Evolutionary conservation across 768 basidiomycete species (phyloP), one percentile per base, ranked within the genome.

Genomic region (Lepiota subincarnata): DNA sequence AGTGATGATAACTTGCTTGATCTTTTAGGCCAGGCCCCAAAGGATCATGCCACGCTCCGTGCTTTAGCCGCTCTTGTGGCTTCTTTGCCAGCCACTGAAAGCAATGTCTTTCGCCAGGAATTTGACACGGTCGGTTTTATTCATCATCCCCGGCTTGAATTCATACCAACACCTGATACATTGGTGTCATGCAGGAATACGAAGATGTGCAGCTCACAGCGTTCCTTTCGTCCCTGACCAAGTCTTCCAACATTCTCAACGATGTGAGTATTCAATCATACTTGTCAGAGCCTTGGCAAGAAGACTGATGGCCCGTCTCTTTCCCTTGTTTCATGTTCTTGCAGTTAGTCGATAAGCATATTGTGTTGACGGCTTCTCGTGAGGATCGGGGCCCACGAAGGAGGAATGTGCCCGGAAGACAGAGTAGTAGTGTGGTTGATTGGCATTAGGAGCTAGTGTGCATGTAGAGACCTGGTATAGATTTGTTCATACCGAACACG

Each of bases 171-270:
- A 31, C 13, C 34, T 16, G 31, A 11, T 31, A 11, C 10, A 31
- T 31, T 31, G 31, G 40, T 19, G 28, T 48, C 40, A 24, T 48
- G 19, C 60, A 97, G 93, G 96, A 99, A 81, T 92, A 95, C 68
- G 89, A 88, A 62, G 95, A 99, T 65, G 93, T 96, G 13, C 92
- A 97, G 56, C 73, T 99, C 24, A 97, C 93, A 1, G 86, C 88
- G 7, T 91, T 92, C 69, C 75, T 99, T 11, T 86, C 92, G 0
- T 82, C 85, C 12, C 69, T 99, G 55, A 98, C 95, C 6, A 95
- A 94, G 69, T 89, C 90, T 26, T 79, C 95, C 13, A 87, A 86
- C 59, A 81, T 86, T 8, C 69, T 98, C 54, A 98, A 95, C 65
- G 92, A 96, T 61, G 95, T 96, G 64, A 62, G 91, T 28, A 35